These are phyloP conservation scores for Fusarium sp. DNA, from an alignment of 2,329 filamentous ascomycete genomes.

Conservation along the genomic window DNA sequence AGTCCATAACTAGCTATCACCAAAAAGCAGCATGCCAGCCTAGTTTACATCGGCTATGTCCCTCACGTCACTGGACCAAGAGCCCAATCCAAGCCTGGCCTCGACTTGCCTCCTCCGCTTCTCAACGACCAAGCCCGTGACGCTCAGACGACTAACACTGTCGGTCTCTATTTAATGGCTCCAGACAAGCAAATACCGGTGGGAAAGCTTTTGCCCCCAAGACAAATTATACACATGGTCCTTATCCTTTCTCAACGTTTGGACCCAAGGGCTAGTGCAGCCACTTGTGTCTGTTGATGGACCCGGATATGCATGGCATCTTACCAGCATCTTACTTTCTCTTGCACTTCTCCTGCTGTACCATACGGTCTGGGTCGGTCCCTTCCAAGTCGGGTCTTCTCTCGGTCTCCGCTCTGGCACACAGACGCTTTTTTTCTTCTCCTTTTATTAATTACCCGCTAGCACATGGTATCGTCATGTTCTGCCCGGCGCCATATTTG, in stretches of 20 bases:
- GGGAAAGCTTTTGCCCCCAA: constrained; percentile 31
- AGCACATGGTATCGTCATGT: constrained; percentile 30
- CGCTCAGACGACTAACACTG: constrained; percentile 25
- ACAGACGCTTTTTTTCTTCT: constrained; percentile 25
- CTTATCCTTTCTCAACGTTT: constrained; percentile 28
- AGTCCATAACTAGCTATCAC: constrained; percentile 23
- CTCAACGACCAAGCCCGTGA: constrained; percentile 23
- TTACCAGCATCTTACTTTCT: constrained; percentile 39
- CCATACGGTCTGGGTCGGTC: constrained; percentile 27
- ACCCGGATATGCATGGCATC: constrained; percentile 43
- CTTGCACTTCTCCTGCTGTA: constrained; percentile 22
- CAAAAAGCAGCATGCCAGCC: constrained; percentile 36
- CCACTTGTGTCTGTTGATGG: constrained; percentile 42
- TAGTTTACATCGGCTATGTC: constrained; percentile 31
- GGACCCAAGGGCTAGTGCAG: constrained; percentile 44
- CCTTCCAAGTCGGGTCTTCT: constrained; percentile 31
- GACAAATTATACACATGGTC: constrained; percentile 31
- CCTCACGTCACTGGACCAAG: constrained; percentile 40
- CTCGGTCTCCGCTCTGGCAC: constrained; percentile 33
- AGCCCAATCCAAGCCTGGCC: constrained; percentile 24
- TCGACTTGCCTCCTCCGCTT: constrained; percentile 25
- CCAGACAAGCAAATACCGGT: constrained; percentile 26
- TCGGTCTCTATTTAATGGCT: constrained; percentile 11
- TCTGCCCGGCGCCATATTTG: constrained; percentile 25
- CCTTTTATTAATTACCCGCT: constrained; percentile 14